Evolutionary conservation across 1,139 yeast species (phyloP), one percentile per base, ranked within the genome.

Genomic region (Yamadazyma dushanensis): DNA sequence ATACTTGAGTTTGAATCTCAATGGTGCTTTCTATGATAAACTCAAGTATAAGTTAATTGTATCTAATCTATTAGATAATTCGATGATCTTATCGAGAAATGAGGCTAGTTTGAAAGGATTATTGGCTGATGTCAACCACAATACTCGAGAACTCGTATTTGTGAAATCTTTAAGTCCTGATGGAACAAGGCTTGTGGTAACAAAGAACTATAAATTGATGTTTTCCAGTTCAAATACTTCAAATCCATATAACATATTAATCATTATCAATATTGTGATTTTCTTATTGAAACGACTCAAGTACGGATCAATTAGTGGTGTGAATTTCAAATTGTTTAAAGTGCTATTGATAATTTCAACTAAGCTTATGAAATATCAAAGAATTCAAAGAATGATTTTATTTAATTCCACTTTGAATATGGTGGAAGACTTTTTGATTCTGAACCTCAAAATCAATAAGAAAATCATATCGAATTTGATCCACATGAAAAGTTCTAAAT

Each of bases 21-120:
- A 40, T 5, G 39, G 36, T 11, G 57, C 56, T 36, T 67, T 67
- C 40, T 62, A 69, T 68, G 76, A 71, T 41, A 59, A 59, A 39
- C 66, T 68, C 56, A 69, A 68, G 46, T 71, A 70, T 45, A 61
- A 56, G 41, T 49, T 71, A 24, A 55, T 71, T 2, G 52, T 65
- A 4, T 67, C 74, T 3, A 63, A 63, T 38, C 51, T 71, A n/a
- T 49, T 71, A 30, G 75, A 70, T 35, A 69, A 68, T 41, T 53
- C 73, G 2, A 63, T 70, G 66, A 60, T 66, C 24, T 49, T 70
- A 16, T 68, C 75, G 13, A 70, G 70, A 41, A 69, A 68, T 40
- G 75, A 71, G 30, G 68, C 28, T 9, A 37, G 37, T 17, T 28
- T 39, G 27, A 33, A 36, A 2, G 24, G 32, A 14, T 25, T 36